Conservation (phyloP, 2,329 filamentous ascomycete species). For the Botrytis elliptica region DNA sequence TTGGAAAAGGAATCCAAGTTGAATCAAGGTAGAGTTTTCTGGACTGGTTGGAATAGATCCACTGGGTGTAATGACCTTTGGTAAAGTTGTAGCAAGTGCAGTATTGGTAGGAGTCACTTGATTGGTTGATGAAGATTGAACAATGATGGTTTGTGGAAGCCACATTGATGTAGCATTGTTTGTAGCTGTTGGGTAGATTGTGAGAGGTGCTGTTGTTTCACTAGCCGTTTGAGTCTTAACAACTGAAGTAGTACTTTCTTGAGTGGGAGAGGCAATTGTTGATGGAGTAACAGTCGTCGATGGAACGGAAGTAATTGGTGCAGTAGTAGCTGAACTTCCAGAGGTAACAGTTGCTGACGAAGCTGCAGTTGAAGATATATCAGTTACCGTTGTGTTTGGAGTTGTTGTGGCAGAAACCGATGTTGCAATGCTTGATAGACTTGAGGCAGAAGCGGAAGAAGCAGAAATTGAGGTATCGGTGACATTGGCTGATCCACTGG, state of each 20-base stretch:
- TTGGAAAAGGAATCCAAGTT: conserved; percentile 78
- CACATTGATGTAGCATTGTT: conserved; percentile 32
- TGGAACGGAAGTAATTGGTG: conserved; percentile 16
- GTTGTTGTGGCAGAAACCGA: conserved; percentile 14
- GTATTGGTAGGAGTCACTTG: conserved; percentile 28
- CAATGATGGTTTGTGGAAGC: conserved; percentile 29
- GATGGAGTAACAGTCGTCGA: conserved; percentile 16
- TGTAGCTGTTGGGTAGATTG: conserved; percentile 33
- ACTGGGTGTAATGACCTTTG: conserved; percentile 36
- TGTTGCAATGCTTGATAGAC: conserved; percentile 3
- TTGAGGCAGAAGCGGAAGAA: background rate
- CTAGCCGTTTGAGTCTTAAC: conserved; percentile 16
- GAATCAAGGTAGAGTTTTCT: conserved; percentile 67
- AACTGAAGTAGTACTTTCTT: background rate
- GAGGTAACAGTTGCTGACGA: conserved; percentile 17
- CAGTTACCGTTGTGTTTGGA: conserved; percentile 9
- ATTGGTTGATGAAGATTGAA: conserved; percentile 28
- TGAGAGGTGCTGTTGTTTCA: conserved; percentile 21
- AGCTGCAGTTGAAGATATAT: conserved; percentile 11
- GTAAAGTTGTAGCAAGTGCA: conserved; percentile 32
- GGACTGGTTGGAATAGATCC: conserved; percentile 30
- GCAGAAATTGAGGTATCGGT: background rate
- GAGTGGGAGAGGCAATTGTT: conserved; percentile 7
- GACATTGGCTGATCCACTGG: background rate
- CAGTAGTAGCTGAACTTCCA: conserved; percentile 3